Conservation (phyloP, 23 red algal genomes). For the Pyropia haitanensis region DNA sequence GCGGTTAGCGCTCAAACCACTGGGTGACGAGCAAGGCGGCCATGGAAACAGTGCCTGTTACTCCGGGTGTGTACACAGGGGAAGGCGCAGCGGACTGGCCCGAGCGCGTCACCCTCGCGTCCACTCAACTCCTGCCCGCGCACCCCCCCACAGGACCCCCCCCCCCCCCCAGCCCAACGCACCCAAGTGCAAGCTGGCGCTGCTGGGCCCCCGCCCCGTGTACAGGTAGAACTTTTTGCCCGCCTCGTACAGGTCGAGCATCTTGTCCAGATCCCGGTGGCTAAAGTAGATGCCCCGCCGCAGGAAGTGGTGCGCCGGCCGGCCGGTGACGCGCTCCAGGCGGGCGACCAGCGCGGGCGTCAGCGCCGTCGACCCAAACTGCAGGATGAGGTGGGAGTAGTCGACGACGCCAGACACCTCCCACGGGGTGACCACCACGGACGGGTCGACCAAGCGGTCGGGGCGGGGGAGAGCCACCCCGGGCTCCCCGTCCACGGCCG, state of each 20-base stretch:
- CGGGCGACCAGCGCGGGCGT: slow-evolving; percentile 26
- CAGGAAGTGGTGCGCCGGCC: slow-evolving; percentile 70
- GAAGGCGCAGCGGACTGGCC: too few relatives aligned
- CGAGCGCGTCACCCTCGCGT: too few relatives aligned
- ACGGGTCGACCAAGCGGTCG: background rate
- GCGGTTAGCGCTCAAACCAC: too few relatives aligned
- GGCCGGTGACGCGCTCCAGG: slow-evolving; percentile 68
- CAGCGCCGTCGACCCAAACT: slow-evolving; percentile 73
- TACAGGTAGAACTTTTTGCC: slow-evolving; percentile 91
- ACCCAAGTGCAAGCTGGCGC: slow-evolving; percentile 65
- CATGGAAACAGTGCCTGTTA: too few relatives aligned
- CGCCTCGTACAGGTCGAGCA: slow-evolving; percentile 72
- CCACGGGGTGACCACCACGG: slow-evolving; percentile 81
- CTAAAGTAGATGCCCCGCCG: slow-evolving; percentile 91
- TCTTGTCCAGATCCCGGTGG: slow-evolving; percentile 70
- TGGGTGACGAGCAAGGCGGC: too few relatives aligned
- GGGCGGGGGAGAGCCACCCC: background rate
- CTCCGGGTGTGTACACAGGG: too few relatives aligned
- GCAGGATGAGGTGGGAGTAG: slow-evolving; percentile 77
- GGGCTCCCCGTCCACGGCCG: background rate
- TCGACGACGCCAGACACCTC: slow-evolving; percentile 73
- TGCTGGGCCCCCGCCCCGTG: slow-evolving; percentile 87
- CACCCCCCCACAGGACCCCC: too few relatives aligned
- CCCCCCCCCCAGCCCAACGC: too few relatives aligned
- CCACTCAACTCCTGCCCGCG: too few relatives aligned